These are phyloP conservation scores for Mallotus repandus DNA, from an alignment of 441 rosid species.

Conservation along the genomic window DNA sequence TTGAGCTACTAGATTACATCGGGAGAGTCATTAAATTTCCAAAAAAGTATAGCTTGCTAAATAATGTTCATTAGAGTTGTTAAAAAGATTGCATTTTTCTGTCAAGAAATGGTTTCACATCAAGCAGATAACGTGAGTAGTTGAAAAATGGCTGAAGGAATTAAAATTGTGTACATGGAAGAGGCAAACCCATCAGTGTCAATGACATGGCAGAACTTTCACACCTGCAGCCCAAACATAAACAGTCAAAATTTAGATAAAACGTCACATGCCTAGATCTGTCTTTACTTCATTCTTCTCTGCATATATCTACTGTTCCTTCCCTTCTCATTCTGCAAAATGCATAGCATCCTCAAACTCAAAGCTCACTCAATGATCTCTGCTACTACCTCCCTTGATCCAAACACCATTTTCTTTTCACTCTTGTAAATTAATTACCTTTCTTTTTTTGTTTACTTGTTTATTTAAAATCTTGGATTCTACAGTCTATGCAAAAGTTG, in stretches of 20 bases:
- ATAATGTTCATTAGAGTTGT: too few species aligned
- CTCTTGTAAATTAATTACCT: too few species aligned
- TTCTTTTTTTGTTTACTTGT: too few species aligned
- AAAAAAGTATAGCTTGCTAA: too few species aligned
- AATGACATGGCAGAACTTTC: background rate
- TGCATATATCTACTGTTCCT: background rate
- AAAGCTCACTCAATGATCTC: background rate
- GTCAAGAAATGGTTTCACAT: background rate
- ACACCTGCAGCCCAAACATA: background rate
- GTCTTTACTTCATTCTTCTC: constrained; percentile 11
- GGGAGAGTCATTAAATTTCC: too few species aligned
- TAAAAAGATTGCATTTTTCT: too few species aligned
- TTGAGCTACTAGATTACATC: too few species aligned
- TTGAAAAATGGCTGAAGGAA: background rate
- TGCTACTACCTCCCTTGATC: background rate
- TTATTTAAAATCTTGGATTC: constrained; percentile 27
- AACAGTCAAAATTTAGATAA: constrained; percentile 7
- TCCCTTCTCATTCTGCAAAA: background rate
- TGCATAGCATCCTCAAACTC: background rate
- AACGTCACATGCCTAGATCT: constrained; percentile 25
- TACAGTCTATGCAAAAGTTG: constrained; percentile 32
- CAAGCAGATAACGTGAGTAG: background rate
- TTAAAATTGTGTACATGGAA: background rate
- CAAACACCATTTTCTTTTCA: background rate
- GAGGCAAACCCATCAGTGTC: background rate